Conservation (phyloP, 2,329 filamentous ascomycete genomes). For the Fusarium subtropicale region DNA sequence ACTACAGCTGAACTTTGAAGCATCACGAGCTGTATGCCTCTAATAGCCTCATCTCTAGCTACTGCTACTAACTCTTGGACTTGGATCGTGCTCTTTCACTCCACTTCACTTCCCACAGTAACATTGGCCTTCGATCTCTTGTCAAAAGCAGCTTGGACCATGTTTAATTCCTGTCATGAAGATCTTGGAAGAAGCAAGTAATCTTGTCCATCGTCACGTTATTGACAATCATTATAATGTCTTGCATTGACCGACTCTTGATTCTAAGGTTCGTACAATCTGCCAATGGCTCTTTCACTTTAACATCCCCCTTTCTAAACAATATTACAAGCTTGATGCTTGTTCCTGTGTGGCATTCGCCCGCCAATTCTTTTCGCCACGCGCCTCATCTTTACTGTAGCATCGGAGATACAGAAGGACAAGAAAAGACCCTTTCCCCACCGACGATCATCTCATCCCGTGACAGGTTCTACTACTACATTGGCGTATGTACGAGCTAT, state of each 20-base stretch:
- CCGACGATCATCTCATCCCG: constrained; percentile 36
- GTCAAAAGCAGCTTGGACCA: constrained; percentile 2
- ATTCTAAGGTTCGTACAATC: background rate
- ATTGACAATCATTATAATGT: constrained; percentile 5
- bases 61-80: background rate
- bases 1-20: background rate
- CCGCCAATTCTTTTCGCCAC: constrained; percentile 24
- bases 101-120: constrained; percentile 6
- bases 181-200: constrained; percentile 1
- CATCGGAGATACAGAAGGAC: constrained; percentile 1
- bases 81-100: constrained; percentile 17
- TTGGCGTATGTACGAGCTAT: constrained; percentile 18
- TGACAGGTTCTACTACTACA: constrained; percentile 3
- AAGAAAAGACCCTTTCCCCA: constrained; percentile 27
- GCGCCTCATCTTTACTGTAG: constrained; percentile 32
- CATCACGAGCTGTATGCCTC: background rate
- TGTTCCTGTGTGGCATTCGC: constrained; percentile 16
- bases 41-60: constrained; percentile 1
- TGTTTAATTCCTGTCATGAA: background rate
- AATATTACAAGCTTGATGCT: constrained; percentile 32
- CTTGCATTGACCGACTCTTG: constrained; percentile 37
- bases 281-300: background rate
- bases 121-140: constrained; percentile 8
- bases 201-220: constrained; percentile 3
- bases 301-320: background rate